These are phyloP conservation scores for Ceratocystis alfenasii DNA, from an alignment of 2,329 filamentous ascomycete species.

Conservation along the genomic window DNA sequence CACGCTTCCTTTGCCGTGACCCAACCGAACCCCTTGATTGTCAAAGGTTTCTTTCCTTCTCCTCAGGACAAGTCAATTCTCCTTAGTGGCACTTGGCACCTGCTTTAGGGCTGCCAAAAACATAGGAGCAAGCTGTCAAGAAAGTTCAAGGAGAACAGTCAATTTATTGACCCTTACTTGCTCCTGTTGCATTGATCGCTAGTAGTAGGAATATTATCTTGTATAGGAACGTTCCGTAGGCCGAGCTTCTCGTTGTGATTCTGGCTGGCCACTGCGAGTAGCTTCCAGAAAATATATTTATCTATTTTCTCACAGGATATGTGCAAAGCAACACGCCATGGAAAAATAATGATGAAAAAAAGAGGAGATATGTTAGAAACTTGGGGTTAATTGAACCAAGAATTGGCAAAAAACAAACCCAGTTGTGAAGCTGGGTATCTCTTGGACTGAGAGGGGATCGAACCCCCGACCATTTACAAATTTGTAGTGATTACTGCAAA, in stretches of 20 bases:
- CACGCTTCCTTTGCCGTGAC: neutral
- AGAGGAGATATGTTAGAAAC: too few relatives aligned
- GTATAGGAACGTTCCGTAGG: neutral
- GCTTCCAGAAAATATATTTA: too few relatives aligned
- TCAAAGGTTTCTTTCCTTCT: neutral
- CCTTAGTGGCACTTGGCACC: neutral
- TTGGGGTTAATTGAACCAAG: neutral
- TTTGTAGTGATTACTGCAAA: conserved; percentile 23
- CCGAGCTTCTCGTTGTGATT: neutral
- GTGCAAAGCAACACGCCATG: too few relatives aligned
- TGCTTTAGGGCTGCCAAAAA: neutral
- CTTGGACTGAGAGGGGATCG: conserved; percentile 23
- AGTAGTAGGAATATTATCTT: neutral
- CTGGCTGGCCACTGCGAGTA: too few relatives aligned
- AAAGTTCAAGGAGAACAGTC: neutral
- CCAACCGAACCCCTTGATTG: neutral
- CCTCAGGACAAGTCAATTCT: neutral
- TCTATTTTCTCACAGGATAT: too few relatives aligned
- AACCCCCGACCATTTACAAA: conserved; percentile 23
- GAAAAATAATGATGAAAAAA: too few relatives aligned
- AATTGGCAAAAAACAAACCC: neutral
- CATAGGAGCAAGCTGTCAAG: neutral
- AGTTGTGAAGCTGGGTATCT: neutral
- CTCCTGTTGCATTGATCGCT: neutral
- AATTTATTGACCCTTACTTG: neutral